These are phyloP conservation scores for Psilocybe subaeruginosa DNA, from an alignment of 768 basidiomycete genomes.

Conservation along the genomic window DNA sequence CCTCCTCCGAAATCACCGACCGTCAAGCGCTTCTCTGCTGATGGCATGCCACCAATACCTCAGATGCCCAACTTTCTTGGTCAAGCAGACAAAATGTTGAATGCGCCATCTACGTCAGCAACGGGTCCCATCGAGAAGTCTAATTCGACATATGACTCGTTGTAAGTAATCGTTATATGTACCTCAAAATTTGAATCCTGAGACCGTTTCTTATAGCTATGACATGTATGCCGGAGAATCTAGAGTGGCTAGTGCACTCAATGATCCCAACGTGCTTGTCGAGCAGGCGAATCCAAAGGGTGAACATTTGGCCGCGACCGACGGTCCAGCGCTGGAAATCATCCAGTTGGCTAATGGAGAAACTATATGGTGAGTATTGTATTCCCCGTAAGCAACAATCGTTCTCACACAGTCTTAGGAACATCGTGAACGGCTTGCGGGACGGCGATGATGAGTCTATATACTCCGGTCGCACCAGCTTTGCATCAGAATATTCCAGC, in stretches of 20 bases:
- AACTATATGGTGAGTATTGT: slow-evolving; percentile 71
- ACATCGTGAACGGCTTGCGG: slow-evolving; percentile 82
- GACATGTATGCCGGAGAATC: slow-evolving; percentile 79
- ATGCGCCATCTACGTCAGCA: slow-evolving; percentile 38
- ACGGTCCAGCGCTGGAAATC: slow-evolving; percentile 73
- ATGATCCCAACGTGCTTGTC: slow-evolving; percentile 36
- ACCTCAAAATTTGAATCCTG: slow-evolving; percentile 22
- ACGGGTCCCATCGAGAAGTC: slow-evolving; percentile 60
- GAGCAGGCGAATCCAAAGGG: slow-evolving; percentile 31
- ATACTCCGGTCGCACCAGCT: slow-evolving; percentile 69
- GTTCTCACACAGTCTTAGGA: slow-evolving; percentile 48
- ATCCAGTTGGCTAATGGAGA: slow-evolving; percentile 87
- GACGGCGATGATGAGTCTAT: slow-evolving; percentile 74
- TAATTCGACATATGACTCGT: slow-evolving; percentile 73
- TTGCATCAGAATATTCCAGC: slow-evolving; percentile 73
- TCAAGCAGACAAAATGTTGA: slow-evolving; percentile 42
- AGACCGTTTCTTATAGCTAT: slow-evolving; percentile 48
- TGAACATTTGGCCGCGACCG: slow-evolving; percentile 35
- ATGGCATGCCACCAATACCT: slow-evolving; percentile 72
- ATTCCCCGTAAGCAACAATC: slow-evolving; percentile 4
- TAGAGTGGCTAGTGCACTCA: slow-evolving; percentile 35
- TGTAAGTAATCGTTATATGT: slow-evolving; percentile 52
- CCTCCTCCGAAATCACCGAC: slow-evolving; percentile 68
- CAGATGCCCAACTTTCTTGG: slow-evolving; percentile 57
- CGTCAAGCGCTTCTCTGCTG: slow-evolving; percentile 65